These are phyloP conservation scores for Dictyostelium capitatum DNA, from an alignment of 78 protist genomes.

Conservation along the genomic window DNA sequence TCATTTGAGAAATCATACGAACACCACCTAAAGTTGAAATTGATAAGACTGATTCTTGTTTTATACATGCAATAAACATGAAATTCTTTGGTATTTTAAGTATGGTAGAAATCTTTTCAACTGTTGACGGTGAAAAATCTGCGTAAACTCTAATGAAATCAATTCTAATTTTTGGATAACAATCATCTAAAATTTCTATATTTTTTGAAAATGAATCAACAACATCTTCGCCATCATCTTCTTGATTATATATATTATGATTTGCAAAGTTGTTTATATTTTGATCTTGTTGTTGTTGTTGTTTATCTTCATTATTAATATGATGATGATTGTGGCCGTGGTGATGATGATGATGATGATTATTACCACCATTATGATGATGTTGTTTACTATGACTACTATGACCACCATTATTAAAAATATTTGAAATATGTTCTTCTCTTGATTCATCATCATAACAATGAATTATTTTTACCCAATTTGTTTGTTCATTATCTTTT, in stretches of 20 bases:
- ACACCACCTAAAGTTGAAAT: slow-evolving; percentile 81
- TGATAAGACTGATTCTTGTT: not conserved
- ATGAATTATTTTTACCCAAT: slow-evolving; percentile 86
- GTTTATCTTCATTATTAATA: not conserved
- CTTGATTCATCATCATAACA: slow-evolving; percentile 56
- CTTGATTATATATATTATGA: too few relatives aligned
- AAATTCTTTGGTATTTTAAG: slow-evolving; percentile 65
- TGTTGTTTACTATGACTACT: not conserved
- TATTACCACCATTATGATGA: not conserved
- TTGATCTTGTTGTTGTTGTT: not conserved
- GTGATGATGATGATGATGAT: not conserved
- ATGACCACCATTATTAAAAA: not conserved
- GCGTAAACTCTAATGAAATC: slow-evolving; percentile 60
- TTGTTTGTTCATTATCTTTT: slow-evolving; percentile 90
- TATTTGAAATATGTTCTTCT: slow-evolving; percentile 2
- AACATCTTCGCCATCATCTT: not conserved
- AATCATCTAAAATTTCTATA: slow-evolving; percentile 48
- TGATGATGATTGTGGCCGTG: not conserved
- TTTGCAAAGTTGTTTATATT: too few relatives aligned
- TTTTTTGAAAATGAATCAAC: slow-evolving; percentile 15
- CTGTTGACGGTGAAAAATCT: slow-evolving; percentile 27
- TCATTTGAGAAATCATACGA: slow-evolving; percentile 24
- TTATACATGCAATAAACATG: slow-evolving; percentile 79
- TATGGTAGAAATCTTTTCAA: slow-evolving; percentile 43
- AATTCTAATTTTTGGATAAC: slow-evolving; percentile 82